These are phyloP conservation scores for Rhodofomes roseus DNA, from an alignment of 1,284 basidiomycete species.

Conservation along the genomic window DNA sequence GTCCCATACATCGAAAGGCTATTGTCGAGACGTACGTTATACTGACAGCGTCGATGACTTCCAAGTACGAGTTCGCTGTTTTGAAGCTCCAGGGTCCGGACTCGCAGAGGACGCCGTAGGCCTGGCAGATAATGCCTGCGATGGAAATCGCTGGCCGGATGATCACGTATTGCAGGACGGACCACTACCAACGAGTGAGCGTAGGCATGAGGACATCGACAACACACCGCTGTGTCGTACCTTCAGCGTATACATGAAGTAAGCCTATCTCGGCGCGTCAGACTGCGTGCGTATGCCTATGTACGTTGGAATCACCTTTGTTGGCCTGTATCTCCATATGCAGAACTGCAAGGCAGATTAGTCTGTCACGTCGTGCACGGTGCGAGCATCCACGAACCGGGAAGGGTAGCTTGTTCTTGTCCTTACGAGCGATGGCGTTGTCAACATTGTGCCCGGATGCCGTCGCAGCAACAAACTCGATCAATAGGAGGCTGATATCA, in stretches of 20 bases:
- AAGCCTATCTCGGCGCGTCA: conserved; percentile 41
- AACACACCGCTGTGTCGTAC: conserved; percentile 30
- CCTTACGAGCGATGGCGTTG: conserved; percentile 72
- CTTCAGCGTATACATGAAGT: conserved; percentile 88
- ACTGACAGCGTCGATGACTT: conserved; percentile 69
- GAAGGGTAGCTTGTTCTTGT: conserved; percentile 71
- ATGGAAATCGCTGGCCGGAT: conserved; percentile 67
- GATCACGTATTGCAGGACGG: conserved; percentile 81
- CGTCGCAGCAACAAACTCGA: conserved; percentile 79
- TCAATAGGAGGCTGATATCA: conserved; percentile 63
- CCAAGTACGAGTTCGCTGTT: conserved; percentile 72
- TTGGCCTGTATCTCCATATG: conserved; percentile 75
- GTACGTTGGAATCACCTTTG: conserved; percentile 50
- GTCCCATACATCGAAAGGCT: neutral
- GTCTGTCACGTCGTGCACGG: neutral
- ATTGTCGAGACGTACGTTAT: conserved; percentile 52
- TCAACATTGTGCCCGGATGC: conserved; percentile 57
- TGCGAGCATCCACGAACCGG: conserved; percentile 45
- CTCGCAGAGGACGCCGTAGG: conserved; percentile 63
- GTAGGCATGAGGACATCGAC: neutral
- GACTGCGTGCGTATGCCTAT: neutral
- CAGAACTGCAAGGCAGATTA: conserved; percentile 46
- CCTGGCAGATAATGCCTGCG: conserved; percentile 72
- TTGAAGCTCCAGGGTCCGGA: conserved; percentile 53
- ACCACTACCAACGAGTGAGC: conserved; percentile 48